These are phyloP conservation scores for Monilinia laxa DNA, from an alignment of 2,329 filamentous ascomycete genomes.

Conservation along the genomic window DNA sequence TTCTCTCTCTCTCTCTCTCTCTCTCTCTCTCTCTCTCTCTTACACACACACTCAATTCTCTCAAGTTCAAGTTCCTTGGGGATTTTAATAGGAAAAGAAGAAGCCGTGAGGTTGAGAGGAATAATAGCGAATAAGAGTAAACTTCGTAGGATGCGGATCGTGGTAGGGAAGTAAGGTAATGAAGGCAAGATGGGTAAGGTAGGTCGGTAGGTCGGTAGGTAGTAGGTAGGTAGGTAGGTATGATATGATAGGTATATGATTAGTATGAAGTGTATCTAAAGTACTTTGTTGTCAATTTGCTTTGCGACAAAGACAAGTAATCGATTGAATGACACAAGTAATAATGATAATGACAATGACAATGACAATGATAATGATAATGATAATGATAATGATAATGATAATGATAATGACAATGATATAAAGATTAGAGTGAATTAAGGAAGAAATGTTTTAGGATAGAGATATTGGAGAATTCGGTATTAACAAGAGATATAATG, in stretches of 20 bases:
- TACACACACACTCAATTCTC: background rate
- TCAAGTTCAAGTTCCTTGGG: background rate
- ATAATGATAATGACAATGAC: too few relatives aligned
- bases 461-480: too few relatives aligned
- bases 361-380: background rate
- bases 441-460: background rate
- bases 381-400: too few relatives aligned
- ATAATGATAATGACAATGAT: too few relatives aligned
- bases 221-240: too few relatives aligned
- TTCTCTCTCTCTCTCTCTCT: too few relatives aligned
- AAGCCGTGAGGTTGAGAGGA: background rate
- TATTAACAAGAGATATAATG: too few relatives aligned
- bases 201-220: too few relatives aligned
- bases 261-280: background rate
- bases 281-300: background rate
- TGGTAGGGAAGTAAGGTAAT: background rate
- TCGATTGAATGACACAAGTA: conserved; percentile 8
- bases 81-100: background rate
- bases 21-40: too few relatives aligned
- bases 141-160: conserved; percentile 9
- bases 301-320: conserved; percentile 20
- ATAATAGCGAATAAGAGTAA: too few relatives aligned
- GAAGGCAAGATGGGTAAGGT: too few relatives aligned
- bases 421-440: conserved; percentile 20
- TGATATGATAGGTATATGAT: background rate